Evolutionary conservation across 352 stramenopile genomes (phyloP).

Genomic region (Pythium volutum): DNA sequence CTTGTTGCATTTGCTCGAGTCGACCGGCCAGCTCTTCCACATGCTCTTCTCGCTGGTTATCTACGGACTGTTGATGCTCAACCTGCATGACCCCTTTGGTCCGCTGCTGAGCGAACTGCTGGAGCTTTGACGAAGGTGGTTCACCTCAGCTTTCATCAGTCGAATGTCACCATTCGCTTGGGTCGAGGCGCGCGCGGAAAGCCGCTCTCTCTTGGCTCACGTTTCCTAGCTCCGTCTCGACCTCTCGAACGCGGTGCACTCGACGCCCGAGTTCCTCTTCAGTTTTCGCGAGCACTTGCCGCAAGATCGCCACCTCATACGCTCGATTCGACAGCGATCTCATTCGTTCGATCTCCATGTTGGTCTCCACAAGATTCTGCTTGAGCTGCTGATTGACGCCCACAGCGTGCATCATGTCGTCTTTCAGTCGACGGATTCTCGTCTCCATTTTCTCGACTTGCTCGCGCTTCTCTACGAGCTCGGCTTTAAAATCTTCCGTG

Average conservation of each 20-base stretch:
- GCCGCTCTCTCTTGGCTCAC: constrained; percentile 30
- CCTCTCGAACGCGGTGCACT: constrained; percentile 27
- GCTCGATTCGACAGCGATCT: constrained; percentile 20
- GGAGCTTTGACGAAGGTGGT: constrained; percentile 24
- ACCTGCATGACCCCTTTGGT: constrained; percentile 34
- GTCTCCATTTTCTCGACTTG: constrained; percentile 37
- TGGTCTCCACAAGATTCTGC: constrained; percentile 21
- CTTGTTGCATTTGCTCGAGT: constrained; percentile 35
- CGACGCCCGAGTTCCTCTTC: constrained; percentile 32
- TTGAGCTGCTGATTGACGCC: constrained; percentile 55
- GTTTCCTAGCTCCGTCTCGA: constrained; percentile 36
- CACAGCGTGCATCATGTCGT: constrained; percentile 39
- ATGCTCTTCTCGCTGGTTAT: constrained; percentile 48
- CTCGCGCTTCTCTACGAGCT: constrained; percentile 53
- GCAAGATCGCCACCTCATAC: constrained; percentile 37
- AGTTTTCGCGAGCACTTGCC: constrained; percentile 34
- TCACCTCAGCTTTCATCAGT: constrained; percentile 32
- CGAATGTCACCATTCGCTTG: constrained; percentile 29
- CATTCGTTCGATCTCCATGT: constrained; percentile 27
- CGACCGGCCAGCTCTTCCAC: constrained; percentile 33
- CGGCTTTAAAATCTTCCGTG: constrained; percentile 61
- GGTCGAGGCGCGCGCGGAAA: constrained; percentile 33
- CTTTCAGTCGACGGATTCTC: constrained; percentile 22
- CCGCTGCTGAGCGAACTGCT: constrained; percentile 41
- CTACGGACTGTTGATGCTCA: constrained; percentile 40